These are phyloP conservation scores for Daldinia grandis DNA, from an alignment of 495 filamentous ascomycete genomes.

Conservation along the genomic window DNA sequence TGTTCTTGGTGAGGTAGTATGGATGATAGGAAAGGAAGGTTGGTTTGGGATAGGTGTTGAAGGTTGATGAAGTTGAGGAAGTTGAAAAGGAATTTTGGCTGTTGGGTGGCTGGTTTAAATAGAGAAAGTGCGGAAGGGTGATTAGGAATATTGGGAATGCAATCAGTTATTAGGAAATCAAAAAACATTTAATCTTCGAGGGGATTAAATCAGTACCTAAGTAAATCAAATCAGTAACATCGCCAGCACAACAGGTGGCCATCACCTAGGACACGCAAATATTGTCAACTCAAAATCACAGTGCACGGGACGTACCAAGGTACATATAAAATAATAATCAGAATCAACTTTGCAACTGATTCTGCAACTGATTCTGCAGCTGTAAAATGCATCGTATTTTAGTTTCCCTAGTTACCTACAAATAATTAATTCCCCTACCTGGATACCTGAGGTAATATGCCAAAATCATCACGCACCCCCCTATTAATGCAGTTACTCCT, in stretches of 20 bases:
- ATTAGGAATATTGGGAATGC: background rate
- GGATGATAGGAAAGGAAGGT: background rate
- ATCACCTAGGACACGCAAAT: background rate
- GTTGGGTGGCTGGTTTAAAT: background rate
- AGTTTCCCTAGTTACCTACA: too few relatives aligned
- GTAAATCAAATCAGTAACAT: background rate
- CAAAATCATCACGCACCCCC: too few relatives aligned
- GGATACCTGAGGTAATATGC: too few relatives aligned
- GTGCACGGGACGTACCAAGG: background rate
- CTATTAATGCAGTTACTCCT: too few relatives aligned
- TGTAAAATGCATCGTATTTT: too few relatives aligned
- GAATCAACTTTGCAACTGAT: background rate
- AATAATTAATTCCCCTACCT: too few relatives aligned
- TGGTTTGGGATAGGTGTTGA: background rate
- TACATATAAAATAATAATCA: background rate
- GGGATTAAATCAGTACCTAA: background rate
- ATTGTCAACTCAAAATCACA: background rate
- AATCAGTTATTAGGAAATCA: background rate
- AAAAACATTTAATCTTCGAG: background rate
- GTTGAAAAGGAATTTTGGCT: background rate
- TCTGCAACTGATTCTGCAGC: too few relatives aligned
- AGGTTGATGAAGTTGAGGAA: background rate
- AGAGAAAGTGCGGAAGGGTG: background rate
- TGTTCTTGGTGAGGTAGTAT: background rate
- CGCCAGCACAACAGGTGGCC: background rate